phyloP scores from a whole-genome alignment of 2,329 filamentous ascomycete genomes.

The Xylariales sp. region DNA sequence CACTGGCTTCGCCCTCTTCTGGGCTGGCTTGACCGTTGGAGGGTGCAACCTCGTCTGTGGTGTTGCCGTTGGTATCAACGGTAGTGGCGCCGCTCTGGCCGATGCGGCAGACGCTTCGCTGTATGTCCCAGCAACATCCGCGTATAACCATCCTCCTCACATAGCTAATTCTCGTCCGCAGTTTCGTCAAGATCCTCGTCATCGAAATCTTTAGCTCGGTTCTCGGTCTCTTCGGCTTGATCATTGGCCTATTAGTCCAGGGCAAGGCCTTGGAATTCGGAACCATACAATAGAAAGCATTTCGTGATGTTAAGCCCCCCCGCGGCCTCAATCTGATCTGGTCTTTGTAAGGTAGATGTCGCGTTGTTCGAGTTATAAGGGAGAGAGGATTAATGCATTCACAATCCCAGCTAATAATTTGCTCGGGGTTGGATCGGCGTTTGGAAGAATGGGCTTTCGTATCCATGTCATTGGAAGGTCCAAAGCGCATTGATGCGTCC shows the following conservation, averaged over 20 bases:
- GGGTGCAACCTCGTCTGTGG: slow-evolving; percentile 96
- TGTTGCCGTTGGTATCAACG: slow-evolving; percentile 97
- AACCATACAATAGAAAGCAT: slow-evolving; percentile 42
- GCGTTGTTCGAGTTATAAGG: slow-evolving; percentile 24
- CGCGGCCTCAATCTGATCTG: slow-evolving; percentile 14
- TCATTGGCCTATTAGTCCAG: slow-evolving; percentile 89
- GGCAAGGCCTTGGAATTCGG: slow-evolving; percentile 84
- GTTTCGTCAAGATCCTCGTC: slow-evolving; percentile 98
- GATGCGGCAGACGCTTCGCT: slow-evolving; percentile 92
- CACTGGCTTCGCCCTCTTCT: slow-evolving; percentile 95
- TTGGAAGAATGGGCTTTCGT: slow-evolving; percentile 33
- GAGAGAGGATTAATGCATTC: slow-evolving; percentile 33
- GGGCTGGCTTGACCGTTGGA: slow-evolving; percentile 93
- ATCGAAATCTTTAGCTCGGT: slow-evolving; percentile 99
- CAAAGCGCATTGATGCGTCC: slow-evolving; percentile 27
- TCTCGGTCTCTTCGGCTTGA: slow-evolving; percentile 93
- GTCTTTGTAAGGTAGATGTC: slow-evolving; percentile 20
- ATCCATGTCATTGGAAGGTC: slow-evolving; percentile 32
- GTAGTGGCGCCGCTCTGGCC: slow-evolving; percentile 93
- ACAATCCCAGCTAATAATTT: slow-evolving; percentile 33
- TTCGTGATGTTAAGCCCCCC: slow-evolving; percentile 1
- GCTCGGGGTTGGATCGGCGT: slow-evolving; percentile 38
- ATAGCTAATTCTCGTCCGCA: slow-evolving; percentile 51
- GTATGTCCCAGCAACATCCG: slow-evolving; percentile 64
- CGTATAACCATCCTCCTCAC: slow-evolving; percentile 11